These are phyloP conservation scores for Taphrina communis DNA, from an alignment of 1,139 yeast species.

Conservation along the genomic window DNA sequence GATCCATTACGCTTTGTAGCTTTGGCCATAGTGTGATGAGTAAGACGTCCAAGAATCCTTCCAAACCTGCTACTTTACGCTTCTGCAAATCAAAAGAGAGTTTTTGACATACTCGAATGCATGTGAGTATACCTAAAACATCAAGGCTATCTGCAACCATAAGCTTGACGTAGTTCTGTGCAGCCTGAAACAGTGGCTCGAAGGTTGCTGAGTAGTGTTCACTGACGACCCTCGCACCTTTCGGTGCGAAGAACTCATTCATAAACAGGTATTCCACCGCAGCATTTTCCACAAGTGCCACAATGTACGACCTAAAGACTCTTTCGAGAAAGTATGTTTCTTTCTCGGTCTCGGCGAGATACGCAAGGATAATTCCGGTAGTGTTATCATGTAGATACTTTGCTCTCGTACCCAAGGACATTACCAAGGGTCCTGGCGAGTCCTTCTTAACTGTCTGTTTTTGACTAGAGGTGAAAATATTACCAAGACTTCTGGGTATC, in stretches of 20 bases:
- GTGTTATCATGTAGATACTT: conserved; percentile 41
- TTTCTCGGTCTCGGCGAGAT: conserved; percentile 70
- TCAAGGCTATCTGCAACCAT: conserved; percentile 65
- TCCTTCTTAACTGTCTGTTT: conserved; percentile 13
- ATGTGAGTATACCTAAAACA: conserved; percentile 76
- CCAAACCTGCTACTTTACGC: conserved; percentile 72
- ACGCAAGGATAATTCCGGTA: conserved; percentile 27
- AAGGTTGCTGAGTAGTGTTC: conserved; percentile 59
- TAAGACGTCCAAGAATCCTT: conserved; percentile 72
- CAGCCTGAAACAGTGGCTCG: conserved; percentile 60
- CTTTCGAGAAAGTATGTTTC: conserved; percentile 56
- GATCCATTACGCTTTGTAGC: conserved; percentile 75
- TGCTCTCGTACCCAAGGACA: conserved; percentile 31
- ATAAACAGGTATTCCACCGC: conserved; percentile 78
- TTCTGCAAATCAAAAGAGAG: conserved; percentile 67
- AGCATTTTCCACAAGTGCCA: conserved; percentile 77
- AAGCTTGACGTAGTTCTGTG: conserved; percentile 60
- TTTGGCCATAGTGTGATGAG: conserved; percentile 76
- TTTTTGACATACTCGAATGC: conserved; percentile 72
- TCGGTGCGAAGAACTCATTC: conserved; percentile 67
- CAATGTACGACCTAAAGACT: conserved; percentile 64
- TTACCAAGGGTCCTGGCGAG: conserved; percentile 15
- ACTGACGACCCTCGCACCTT: conserved; percentile 52
- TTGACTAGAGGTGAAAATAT: conserved; percentile 30
- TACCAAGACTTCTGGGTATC: conserved; percentile 29